Evolutionary conservation across 1,284 basidiomycete genomes (phyloP), one percentile per base, ranked within the genome.

Genomic region (Moniliophthora roreri): DNA sequence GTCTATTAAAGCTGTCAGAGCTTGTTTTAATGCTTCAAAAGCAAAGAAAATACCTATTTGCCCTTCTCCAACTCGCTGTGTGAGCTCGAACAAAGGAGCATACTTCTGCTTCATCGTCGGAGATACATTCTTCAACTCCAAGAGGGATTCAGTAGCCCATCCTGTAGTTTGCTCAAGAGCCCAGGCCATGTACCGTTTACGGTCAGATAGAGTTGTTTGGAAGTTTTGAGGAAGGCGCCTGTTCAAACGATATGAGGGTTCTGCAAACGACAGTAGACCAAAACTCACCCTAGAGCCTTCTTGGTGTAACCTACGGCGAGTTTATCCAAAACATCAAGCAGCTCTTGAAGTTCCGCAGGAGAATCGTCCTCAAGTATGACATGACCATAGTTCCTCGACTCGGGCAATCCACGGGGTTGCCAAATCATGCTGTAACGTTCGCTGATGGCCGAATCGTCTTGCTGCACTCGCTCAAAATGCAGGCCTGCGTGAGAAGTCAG

Each of bases 261-360:
- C 13, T 15, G 15, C 23, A 10, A 11, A 32, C 28, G 6, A 11
- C 7, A 32, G 6, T 6, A 11, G 28, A 6, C 28, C 28, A 32
- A 11, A 11, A 32, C 21, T 26, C n/a, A 46, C 44, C 26, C 28
- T 2, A 46, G 44, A 4, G 44, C 44, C n/a, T 32, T 32, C 24
- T 16, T 32, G 24, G 44, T 46, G 26, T 46, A 46, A 9, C 44
- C 44, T n/a, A 46, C n/a, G 10, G 44, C 44, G 11, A 46, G 24
- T 18, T 32, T 46, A 32, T 46, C 44, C 26, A 46, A 24, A 46
- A 46, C 44, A n/a, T 46, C 44, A 15, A 46, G 26, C 13, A 46
- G n/a, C 3, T 46, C 44, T 32, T 46, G 24, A 18, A 32, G 9
- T 32, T 46, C 24, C 4, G 44, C 9, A 15, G 44, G n/a, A 13